These are phyloP conservation scores for Litchi chinensis DNA, from an alignment of 345 rosid species.

Conservation along the genomic window DNA sequence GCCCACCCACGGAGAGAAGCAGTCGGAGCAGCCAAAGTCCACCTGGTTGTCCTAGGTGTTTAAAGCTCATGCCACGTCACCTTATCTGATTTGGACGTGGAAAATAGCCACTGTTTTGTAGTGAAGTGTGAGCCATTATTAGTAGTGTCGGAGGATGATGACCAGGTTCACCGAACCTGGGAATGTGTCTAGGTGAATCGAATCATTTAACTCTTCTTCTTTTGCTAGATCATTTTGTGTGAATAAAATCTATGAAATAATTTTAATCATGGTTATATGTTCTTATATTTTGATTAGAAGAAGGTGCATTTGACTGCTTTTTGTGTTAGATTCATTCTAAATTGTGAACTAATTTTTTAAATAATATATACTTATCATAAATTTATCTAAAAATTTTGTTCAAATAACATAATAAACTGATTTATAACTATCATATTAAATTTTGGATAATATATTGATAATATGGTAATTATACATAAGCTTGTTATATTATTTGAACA, in stretches of 20 bases:
- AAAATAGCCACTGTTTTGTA: background rate
- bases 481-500: no score
- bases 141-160: background rate
- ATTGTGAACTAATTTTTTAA: background rate
- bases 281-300: background rate
- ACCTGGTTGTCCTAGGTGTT: conserved; percentile 21
- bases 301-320: background rate
- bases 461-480: no score
- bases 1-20: background rate
- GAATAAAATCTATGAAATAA: no score
- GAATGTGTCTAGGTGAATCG: background rate
- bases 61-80: background rate
- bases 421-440: no score
- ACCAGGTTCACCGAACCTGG: conserved; percentile 31
- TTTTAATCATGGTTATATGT: background rate
- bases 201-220: background rate
- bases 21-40: background rate
- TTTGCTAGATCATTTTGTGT: background rate
- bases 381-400: no score
- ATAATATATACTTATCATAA: no score
- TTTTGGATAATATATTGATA: no score
- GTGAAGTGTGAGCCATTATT: background rate
- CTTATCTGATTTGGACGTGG: conserved; percentile 17
- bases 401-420: no score
- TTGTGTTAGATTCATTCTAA: background rate